Conservation (phyloP, 306 rosid species). For the Nissolia schottii region DNA sequence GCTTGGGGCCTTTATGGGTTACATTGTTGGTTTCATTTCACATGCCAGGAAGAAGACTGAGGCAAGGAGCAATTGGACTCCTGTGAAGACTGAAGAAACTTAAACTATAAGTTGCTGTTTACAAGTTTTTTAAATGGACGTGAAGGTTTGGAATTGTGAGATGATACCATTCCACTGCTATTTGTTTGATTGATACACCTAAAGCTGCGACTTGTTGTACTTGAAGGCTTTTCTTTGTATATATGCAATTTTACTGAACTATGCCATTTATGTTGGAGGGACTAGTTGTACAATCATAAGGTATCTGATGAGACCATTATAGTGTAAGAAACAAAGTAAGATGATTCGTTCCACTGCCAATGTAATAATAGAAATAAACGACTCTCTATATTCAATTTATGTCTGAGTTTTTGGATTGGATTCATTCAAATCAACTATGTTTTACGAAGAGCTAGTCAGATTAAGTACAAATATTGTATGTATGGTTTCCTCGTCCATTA, state of each 20-base stretch:
- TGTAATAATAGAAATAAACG: not conserved
- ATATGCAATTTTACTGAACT: conserved; percentile 18
- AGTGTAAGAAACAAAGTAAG: not conserved
- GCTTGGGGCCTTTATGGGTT: conserved; percentile 78
- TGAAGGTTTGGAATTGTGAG: conserved; percentile 12
- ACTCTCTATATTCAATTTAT: not conserved
- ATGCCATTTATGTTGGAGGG: not conserved
- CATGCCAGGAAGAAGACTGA: conserved; percentile 45
- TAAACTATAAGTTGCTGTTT: conserved; percentile 20
- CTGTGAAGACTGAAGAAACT: conserved; percentile 63
- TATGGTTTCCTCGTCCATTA: too few relatives aligned
- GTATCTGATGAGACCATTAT: conserved; percentile 6
- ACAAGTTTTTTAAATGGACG: not conserved
- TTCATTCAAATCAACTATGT: not conserved
- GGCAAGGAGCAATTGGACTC: conserved; percentile 49
- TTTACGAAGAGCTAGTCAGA: not conserved
- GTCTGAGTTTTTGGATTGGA: not conserved
- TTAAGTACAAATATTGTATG: not conserved
- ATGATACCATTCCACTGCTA: not conserved
- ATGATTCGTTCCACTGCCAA: not conserved
- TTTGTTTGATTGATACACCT: not conserved
- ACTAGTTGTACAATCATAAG: not conserved
- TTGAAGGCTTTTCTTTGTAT: conserved; percentile 15
- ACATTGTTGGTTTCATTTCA: conserved; percentile 59
- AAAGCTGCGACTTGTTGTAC: conserved; percentile 13